phyloP scores from a whole-genome alignment of 352 stramenopile genomes.

The Aphanomyces invadans region DNA sequence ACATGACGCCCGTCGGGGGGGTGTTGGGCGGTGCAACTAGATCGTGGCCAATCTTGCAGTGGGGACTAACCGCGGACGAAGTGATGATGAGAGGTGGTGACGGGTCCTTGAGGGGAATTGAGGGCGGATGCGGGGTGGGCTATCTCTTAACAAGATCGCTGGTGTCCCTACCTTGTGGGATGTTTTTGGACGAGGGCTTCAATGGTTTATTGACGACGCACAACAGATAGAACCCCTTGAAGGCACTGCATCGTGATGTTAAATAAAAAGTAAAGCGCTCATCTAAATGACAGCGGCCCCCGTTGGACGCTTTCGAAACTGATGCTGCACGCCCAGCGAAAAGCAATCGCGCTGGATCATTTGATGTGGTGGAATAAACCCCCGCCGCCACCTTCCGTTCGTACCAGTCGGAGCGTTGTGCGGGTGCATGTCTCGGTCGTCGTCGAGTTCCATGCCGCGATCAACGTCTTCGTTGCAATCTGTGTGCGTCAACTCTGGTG shows the following conservation, averaged over 20 bases:
- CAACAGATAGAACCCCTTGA: not conserved
- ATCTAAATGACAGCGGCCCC: slow-evolving; percentile 15
- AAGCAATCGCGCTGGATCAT: slow-evolving; percentile 22
- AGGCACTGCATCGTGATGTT: not conserved
- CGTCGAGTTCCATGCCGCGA: slow-evolving; percentile 2
- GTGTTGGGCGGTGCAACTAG: too few relatives aligned
- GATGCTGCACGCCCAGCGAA: slow-evolving; percentile 16
- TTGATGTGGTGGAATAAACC: slow-evolving; percentile 24
- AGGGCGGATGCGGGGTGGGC: too few relatives aligned
- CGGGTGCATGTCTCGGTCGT: not conserved
- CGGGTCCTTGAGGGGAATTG: too few relatives aligned
- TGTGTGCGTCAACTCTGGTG: not conserved
- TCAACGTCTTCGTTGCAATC: not conserved
- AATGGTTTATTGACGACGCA: too few relatives aligned
- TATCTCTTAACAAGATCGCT: too few relatives aligned
- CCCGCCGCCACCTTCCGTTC: not conserved
- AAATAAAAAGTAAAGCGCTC: not conserved
- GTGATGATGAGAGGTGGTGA: too few relatives aligned
- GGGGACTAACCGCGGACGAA: too few relatives aligned
- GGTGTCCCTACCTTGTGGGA: too few relatives aligned
- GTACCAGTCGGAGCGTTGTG: not conserved
- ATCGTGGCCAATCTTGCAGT: too few relatives aligned
- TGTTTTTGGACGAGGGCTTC: too few relatives aligned
- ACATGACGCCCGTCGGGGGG: too few relatives aligned
- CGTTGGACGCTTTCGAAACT: slow-evolving; percentile 19